Evolutionary conservation across 345 rosid genomes (phyloP).

Genomic region (Psidium guajava): DNA sequence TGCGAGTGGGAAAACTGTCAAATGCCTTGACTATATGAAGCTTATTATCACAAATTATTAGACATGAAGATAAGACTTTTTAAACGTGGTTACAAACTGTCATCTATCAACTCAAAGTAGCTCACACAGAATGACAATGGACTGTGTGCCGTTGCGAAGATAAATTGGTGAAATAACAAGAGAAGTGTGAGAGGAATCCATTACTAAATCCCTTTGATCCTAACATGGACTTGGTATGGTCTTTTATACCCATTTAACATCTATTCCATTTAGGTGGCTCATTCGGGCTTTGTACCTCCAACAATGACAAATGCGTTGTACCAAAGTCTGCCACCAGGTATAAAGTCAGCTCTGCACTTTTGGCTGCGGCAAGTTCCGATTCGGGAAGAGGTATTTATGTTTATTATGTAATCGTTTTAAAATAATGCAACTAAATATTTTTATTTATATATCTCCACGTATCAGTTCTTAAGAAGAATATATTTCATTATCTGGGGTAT

Average conservation of each 20-base stretch:
- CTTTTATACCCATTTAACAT: neutral
- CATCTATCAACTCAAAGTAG: neutral
- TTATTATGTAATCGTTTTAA: neutral
- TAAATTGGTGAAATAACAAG: neutral
- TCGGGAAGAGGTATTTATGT: constrained; percentile 56
- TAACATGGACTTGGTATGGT: neutral
- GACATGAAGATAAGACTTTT: neutral
- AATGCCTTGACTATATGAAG: neutral
- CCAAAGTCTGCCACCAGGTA: constrained; percentile 83
- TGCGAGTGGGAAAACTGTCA: neutral
- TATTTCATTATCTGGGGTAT: neutral
- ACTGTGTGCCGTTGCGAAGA: neutral
- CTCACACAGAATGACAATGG: neutral
- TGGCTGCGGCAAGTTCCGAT: constrained; percentile 52
- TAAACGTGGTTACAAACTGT: neutral
- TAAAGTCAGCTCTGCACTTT: constrained; percentile 65
- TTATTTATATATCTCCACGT: neutral
- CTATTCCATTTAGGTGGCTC: constrained; percentile 50
- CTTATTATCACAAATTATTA: neutral
- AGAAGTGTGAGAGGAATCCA: neutral
- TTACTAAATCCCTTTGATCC: neutral
- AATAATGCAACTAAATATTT: neutral
- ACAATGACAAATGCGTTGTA: constrained; percentile 84
- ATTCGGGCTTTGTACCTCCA: constrained; percentile 79
- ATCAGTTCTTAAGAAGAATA: neutral